Base-by-base conservation (phyloP, 2,329 filamentous ascomycete species). In the Hypomyces perniciosus region DNA sequence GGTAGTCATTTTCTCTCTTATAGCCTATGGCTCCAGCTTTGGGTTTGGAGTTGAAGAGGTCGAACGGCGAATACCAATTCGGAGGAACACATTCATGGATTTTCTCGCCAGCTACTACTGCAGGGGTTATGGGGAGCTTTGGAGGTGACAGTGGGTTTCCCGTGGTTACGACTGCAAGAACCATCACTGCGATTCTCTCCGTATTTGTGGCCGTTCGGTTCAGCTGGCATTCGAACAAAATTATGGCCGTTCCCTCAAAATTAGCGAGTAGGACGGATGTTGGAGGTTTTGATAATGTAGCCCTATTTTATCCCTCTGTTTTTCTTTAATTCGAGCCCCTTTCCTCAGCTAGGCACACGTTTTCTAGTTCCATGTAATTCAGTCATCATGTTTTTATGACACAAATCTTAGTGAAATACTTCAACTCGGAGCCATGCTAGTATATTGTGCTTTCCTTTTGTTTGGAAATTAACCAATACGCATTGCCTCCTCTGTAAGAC, bases 281-380 rank as follows among this genome's bases (percentile, higher is more conserved):
- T 55, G 61, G 63, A 60, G 60, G 60, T 61, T 60, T 64, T 66
- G 63, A 64, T 68, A 62, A 64, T 65, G 63, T 62, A 64, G 64
- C 65, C 62, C 56, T 61, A 59, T 59, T 67, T 63, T 62, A 55
- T 61, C 59, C 59, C 59, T 61, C 58, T 55, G 33, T 42, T 61
- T 63, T 61, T 56, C 56, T 61, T 61, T 59, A 60, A 63, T 59
- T 61, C 60, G 62, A 65, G 59, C 58, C 62, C 58, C 59, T 61
- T 62, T 54, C 59, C 57, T 61, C 63, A 65, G 65, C 63, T 64
- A 64, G 64, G 61, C 61, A 64, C 55, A 30, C 37, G 8, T 52
- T 60, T 65, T 64, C 68, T 72, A 72, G 68, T 68, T 65, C 64
- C 66, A 73, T 74, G 72, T 76, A 75, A 75, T 68, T 66, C 58